Conservation (phyloP, 257 asterid genomes). For the Jasminum sambac region DNA sequence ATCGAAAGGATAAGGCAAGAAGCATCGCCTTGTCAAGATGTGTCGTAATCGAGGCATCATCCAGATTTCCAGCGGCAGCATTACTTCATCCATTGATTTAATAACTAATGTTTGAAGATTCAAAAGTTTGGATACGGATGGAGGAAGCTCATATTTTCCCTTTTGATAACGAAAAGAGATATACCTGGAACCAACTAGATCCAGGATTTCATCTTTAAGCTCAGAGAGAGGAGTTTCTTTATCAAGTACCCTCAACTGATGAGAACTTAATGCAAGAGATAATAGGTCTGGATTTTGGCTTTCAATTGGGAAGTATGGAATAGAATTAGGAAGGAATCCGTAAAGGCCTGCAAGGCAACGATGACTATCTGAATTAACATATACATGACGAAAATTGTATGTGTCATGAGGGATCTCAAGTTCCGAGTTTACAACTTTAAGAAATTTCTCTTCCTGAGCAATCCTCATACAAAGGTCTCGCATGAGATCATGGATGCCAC, state of each 20-base stretch:
- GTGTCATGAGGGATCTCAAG: not conserved
- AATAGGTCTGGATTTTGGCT: no score
- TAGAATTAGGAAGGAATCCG: no score
- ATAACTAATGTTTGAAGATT: slow-evolving; percentile 25
- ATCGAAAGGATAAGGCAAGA: slow-evolving; percentile 2
- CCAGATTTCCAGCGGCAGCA: slow-evolving; percentile 20
- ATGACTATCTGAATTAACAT: slow-evolving; percentile 7
- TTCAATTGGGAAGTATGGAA: not conserved
- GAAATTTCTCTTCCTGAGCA: slow-evolving; percentile 28
- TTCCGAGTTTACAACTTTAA: not conserved
- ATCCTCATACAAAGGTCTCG: slow-evolving; percentile 26
- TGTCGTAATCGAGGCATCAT: slow-evolving; percentile 28
- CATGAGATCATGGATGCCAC: slow-evolving; percentile 11
- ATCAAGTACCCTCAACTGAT: slow-evolving; percentile 27
- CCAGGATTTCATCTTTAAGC: slow-evolving; percentile 6
- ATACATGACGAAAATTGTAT: slow-evolving; percentile 10
- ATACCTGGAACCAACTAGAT: slow-evolving; percentile 20
- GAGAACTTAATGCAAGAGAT: no score
- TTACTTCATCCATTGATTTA: not conserved
- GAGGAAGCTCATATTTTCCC: not conserved
- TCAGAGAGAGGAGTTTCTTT: not conserved
- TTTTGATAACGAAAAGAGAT: not conserved
- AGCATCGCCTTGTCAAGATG: not conserved
- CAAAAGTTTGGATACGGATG: slow-evolving; percentile 23
- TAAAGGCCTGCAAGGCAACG: no score